These are phyloP conservation scores for Adansonia digitata DNA, from an alignment of 345 rosid species.

Conservation along the genomic window DNA sequence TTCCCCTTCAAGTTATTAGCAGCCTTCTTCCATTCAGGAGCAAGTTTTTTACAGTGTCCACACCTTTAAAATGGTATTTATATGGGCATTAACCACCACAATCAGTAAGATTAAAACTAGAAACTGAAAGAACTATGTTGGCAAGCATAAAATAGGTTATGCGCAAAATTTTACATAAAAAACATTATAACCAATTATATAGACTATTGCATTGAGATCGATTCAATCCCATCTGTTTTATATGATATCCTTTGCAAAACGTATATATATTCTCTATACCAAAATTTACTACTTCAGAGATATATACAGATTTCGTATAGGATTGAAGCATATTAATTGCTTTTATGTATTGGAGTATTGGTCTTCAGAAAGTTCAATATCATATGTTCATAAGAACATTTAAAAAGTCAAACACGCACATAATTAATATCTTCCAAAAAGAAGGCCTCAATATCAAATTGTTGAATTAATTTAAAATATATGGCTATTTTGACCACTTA, in stretches of 20 bases:
- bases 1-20: constrained; percentile 81
- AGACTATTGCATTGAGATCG: not conserved
- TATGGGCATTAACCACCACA: constrained; percentile 7
- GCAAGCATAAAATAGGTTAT: not conserved
- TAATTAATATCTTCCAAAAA: not conserved
- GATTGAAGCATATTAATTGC: not conserved
- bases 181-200: not conserved
- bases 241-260: not conserved
- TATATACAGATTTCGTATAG: not conserved
- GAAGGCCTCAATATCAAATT: not conserved
- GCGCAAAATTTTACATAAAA: constrained; percentile 2
- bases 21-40: constrained; percentile 99
- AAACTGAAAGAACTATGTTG: not conserved
- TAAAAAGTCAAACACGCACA: not conserved
- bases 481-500: not conserved
- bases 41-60: constrained; percentile 92
- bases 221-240: not conserved
- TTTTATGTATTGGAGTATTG: not conserved
- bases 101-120: not conserved
- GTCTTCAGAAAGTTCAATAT: not conserved
- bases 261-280: not conserved
- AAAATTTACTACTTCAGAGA: not conserved
- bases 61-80: constrained; percentile 52
- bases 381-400: not conserved
- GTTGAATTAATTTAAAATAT: not conserved